Evolutionary conservation across 306 rosid species (phyloP).

Genomic region (Inga leiocalycina): DNA sequence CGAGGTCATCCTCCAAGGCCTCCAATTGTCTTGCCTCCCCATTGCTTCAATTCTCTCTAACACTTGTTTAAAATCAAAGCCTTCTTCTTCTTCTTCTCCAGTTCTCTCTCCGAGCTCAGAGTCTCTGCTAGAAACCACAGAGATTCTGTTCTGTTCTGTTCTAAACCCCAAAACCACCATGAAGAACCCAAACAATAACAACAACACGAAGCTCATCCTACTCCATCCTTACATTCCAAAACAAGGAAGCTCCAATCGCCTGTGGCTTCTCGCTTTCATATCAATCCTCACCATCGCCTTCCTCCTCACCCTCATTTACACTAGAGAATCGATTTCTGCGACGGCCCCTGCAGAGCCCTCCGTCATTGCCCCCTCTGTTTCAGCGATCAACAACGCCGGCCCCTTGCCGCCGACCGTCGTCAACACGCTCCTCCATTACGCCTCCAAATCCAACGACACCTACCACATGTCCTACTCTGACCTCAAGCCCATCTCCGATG

Average conservation of each 20-base stretch:
- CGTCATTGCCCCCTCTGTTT: background rate
- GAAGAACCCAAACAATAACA: slow-evolving; percentile 54
- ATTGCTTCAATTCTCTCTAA: slow-evolving; percentile 42
- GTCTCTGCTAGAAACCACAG: slow-evolving; percentile 1
- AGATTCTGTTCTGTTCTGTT: background rate
- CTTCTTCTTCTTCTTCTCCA: slow-evolving; percentile 26
- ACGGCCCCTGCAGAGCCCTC: slow-evolving; percentile 13
- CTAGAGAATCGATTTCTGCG: slow-evolving; percentile 48
- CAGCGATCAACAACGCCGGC: background rate
- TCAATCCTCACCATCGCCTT: slow-evolving; percentile 68
- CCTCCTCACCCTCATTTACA: slow-evolving; percentile 65
- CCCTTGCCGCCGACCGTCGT: slow-evolving; percentile 61
- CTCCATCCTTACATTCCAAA: slow-evolving; percentile 87
- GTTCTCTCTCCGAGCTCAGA: background rate
- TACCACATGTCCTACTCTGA: slow-evolving; percentile 73
- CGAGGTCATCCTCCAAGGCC: slow-evolving; percentile 39
- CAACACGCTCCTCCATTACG: slow-evolving; percentile 73
- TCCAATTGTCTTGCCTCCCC: slow-evolving; percentile 5
- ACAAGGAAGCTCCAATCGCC: slow-evolving; percentile 73
- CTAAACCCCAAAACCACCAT: slow-evolving; percentile 21
- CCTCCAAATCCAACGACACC: slow-evolving; percentile 65
- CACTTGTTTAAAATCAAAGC: slow-evolving; percentile 48
- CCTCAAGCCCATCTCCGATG: slow-evolving; percentile 67
- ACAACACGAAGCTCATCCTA: slow-evolving; percentile 76
- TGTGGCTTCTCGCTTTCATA: slow-evolving; percentile 67